phyloP scores from a whole-genome alignment of 768 basidiomycete species.

The Amanita subjunquillea region DNA sequence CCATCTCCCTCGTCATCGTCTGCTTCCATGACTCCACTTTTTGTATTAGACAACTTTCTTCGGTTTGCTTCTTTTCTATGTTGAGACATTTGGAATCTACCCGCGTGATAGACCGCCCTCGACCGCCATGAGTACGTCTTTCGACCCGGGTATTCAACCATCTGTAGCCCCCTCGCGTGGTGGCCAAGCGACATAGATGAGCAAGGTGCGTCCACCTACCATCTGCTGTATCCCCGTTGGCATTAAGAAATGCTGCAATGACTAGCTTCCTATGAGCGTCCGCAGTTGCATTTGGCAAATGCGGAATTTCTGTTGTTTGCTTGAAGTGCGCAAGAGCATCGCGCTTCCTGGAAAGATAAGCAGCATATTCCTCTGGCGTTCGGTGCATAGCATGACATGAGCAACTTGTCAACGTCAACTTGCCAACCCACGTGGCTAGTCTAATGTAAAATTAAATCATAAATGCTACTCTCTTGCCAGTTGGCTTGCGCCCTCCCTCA shows the following conservation, averaged over 20 bases:
- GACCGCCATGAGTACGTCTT: slow-evolving; percentile 15
- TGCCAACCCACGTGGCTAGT: neutral
- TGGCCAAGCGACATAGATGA: slow-evolving; percentile 27
- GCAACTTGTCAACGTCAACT: neutral
- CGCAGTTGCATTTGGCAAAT: slow-evolving; percentile 10
- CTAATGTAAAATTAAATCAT: neutral
- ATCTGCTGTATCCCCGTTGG: slow-evolving; percentile 27
- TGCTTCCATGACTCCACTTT: slow-evolving; percentile 18
- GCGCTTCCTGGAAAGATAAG: neutral
- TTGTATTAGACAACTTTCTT: slow-evolving; percentile 14
- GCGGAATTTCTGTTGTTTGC: neutral
- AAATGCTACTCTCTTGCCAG: neutral
- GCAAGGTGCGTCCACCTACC: slow-evolving; percentile 38
- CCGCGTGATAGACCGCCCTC: slow-evolving; percentile 27
- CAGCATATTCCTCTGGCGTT: neutral
- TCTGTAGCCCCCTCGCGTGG: slow-evolving; percentile 26
- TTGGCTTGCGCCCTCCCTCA: neutral
- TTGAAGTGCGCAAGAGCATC: neutral
- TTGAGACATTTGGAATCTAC: slow-evolving; percentile 39
- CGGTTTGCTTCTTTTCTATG: slow-evolving; percentile 22
- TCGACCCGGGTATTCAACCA: slow-evolving; percentile 17
- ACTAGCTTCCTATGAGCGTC: slow-evolving; percentile 23
- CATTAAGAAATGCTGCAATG: slow-evolving; percentile 20
- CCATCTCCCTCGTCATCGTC: slow-evolving; percentile 9
- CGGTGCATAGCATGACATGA: neutral